Conservation (phyloP, 2,329 filamentous ascomycete genomes). For the Acarospora socialis region DNA sequence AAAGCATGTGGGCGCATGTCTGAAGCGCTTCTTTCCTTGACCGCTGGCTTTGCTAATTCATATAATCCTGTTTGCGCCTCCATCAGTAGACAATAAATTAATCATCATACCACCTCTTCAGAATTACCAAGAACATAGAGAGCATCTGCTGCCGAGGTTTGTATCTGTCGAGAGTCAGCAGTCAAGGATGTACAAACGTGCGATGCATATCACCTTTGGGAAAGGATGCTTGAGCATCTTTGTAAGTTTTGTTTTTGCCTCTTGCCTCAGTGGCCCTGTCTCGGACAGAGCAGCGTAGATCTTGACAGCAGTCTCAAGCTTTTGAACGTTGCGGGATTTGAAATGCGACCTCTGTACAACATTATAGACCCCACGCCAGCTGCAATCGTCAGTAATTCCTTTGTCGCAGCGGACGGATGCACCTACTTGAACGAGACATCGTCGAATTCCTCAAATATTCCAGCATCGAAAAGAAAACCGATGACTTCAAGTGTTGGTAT, state of each 20-base stretch:
- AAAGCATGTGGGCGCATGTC: no score
- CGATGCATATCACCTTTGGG: constrained; percentile 58
- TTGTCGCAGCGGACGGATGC: neutral
- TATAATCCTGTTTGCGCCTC: no score
- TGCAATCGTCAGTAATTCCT: constrained; percentile 13
- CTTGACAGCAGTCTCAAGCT: constrained; percentile 65
- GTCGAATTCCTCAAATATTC: constrained; percentile 27
- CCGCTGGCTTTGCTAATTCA: no score
- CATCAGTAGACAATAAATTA: no score
- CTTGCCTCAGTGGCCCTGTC: constrained; percentile 35
- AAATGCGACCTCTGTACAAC: constrained; percentile 65
- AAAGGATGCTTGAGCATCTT: constrained; percentile 70
- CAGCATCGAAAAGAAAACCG: constrained; percentile 60
- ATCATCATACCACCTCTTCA: no score
- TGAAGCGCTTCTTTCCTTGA: no score
- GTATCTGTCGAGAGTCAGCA: no score
- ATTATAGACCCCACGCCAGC: constrained; percentile 49
- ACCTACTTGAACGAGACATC: constrained; percentile 11
- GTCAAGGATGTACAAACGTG: no score
- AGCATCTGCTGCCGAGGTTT: no score
- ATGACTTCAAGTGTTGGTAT: constrained; percentile 64
- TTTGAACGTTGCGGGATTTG: constrained; percentile 68
- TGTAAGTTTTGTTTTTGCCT: constrained; percentile 53
- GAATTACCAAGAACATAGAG: no score
- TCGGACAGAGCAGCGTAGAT: constrained; percentile 59